phyloP scores from a whole-genome alignment of 2,329 filamentous ascomycete species.

The Sporothrix variecibatus region DNA sequence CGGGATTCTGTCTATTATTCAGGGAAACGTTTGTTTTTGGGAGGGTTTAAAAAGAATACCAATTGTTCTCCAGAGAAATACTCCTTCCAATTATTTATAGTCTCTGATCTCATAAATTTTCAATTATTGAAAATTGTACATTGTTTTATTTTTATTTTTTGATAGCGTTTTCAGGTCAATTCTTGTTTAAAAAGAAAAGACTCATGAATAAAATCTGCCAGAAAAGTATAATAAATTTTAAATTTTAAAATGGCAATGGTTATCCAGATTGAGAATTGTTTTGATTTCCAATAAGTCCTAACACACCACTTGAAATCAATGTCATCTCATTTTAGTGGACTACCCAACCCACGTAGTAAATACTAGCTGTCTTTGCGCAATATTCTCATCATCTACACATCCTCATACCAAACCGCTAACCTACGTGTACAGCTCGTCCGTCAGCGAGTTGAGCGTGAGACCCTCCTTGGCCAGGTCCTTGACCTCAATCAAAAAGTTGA shows the following conservation, averaged over 20 bases:
- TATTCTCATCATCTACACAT: not conserved
- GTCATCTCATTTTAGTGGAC: no score
- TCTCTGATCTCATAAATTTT: not conserved
- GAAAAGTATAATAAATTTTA: no score
- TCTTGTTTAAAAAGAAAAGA: no score
- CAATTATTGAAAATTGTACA: no score
- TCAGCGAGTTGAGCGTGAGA: conserved; percentile 69
- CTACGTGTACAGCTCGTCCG: conserved; percentile 70
- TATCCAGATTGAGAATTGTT: no score
- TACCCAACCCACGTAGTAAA: not conserved
- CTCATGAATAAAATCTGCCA: no score
- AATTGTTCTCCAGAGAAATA: not conserved
- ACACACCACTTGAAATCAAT: not conserved
- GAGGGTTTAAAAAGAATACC: not conserved
- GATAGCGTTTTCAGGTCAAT: not conserved
- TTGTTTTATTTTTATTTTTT: not conserved
- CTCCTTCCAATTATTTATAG: not conserved
- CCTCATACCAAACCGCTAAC: no score
- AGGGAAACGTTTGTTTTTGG: not conserved
- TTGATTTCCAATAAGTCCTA: no score
- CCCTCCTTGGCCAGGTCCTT: conserved; percentile 86
- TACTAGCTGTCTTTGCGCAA: not conserved
- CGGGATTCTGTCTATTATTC: not conserved
- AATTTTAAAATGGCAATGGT: no score
- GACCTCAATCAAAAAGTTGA: conserved; percentile 78